phyloP scores from a whole-genome alignment of 495 filamentous ascomycete species.

The Margaritispora aquatica region DNA sequence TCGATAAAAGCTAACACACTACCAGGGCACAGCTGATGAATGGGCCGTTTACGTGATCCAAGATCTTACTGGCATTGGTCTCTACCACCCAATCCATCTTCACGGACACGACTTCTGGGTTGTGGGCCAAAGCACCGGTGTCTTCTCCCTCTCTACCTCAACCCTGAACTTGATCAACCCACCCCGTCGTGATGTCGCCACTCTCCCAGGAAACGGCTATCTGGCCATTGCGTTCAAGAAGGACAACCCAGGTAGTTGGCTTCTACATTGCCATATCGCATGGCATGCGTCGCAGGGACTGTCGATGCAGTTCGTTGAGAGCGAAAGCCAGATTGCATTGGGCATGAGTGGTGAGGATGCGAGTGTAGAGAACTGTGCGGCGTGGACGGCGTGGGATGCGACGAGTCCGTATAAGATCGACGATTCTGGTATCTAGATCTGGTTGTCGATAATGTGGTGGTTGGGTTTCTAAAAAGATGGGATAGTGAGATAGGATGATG shows the following conservation, averaged over 20 bases:
- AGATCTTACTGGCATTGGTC: slow-evolving; percentile 21
- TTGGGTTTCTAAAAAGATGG: not conserved
- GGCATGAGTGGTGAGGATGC: slow-evolving; percentile 28
- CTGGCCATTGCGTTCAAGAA: slow-evolving; percentile 49
- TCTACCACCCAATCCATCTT: slow-evolving; percentile 44
- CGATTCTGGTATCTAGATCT: slow-evolving; percentile 39
- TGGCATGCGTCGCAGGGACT: slow-evolving; percentile 48
- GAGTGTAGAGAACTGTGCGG: slow-evolving; percentile 32
- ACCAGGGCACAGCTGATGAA: slow-evolving; percentile 38
- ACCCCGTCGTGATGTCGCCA: slow-evolving; percentile 53
- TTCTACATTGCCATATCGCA: slow-evolving; percentile 53
- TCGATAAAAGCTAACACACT: slow-evolving; percentile 1
- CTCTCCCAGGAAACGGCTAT: slow-evolving; percentile 38
- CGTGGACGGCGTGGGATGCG: slow-evolving; percentile 35
- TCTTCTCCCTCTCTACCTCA: slow-evolving; percentile 23
- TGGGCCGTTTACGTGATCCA: slow-evolving; percentile 31
- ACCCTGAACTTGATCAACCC: slow-evolving; percentile 40
- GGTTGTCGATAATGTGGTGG: not conserved
- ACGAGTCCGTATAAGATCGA: slow-evolving; percentile 27
- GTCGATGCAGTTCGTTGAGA: slow-evolving; percentile 42
- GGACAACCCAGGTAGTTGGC: slow-evolving; percentile 52
- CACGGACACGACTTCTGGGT: slow-evolving; percentile 55
- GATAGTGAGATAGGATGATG: not conserved
- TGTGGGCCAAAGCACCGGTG: slow-evolving; percentile 36
- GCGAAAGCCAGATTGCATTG: slow-evolving; percentile 30